A percentile compares a stretch with the other conserved stretches of the same genome.
These are phyloP conservation scores for Berberis vulgaris DNA, from an alignment of 164 flowering plant species.

Conservation along the genomic window DNA sequence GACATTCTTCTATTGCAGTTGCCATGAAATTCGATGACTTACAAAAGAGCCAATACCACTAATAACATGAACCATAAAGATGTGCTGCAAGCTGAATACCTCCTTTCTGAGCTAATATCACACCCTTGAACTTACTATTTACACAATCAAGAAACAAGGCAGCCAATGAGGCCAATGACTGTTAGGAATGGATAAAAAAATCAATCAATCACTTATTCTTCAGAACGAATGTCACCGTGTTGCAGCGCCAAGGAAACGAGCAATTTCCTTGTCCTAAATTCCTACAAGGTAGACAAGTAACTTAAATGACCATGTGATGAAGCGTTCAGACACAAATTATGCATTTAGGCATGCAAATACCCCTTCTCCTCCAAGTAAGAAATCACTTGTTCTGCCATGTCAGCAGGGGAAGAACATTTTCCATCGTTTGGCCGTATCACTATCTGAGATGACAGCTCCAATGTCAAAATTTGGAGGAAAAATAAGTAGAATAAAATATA, in stretches of 20 bases:
- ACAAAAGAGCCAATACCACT: too few species aligned
- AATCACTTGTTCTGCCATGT: constrained; percentile 57
- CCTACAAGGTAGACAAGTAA: background rate
- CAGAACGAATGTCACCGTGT: background rate
- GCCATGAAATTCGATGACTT: too few species aligned
- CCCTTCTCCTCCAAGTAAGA: constrained; percentile 68
- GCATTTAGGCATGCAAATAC: constrained; percentile 39
- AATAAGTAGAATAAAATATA: too few species aligned
- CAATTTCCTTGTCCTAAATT: background rate
- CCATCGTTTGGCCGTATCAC: constrained; percentile 32
- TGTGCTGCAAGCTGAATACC: too few species aligned
- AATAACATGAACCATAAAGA: too few species aligned
- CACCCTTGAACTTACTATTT: background rate
- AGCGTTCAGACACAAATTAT: background rate
- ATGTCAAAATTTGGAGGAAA: background rate
- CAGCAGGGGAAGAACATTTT: constrained; percentile 38
- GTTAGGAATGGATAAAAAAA: background rate
- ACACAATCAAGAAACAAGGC: background rate
- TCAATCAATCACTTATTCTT: background rate
- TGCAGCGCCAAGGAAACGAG: background rate
- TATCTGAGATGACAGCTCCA: constrained; percentile 34
- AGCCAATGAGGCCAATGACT: background rate
- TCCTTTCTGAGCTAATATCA: too few species aligned
- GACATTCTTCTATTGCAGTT: too few species aligned
- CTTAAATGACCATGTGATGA: background rate